Base-by-base conservation (phyloP, 805 yeast genomes). In the Yamadazyma takamatsuzukensis region DNA sequence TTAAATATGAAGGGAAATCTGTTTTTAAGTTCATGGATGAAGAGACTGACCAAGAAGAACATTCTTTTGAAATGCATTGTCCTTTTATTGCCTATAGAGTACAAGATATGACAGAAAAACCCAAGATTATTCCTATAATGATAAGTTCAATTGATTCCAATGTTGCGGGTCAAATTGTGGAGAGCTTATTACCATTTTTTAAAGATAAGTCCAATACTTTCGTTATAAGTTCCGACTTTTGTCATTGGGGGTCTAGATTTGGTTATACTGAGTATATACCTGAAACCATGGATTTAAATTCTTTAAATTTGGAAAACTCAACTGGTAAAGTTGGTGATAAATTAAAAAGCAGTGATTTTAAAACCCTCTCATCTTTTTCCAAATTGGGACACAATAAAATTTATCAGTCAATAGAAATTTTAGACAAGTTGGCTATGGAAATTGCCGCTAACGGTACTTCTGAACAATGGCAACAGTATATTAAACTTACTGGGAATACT, bases 51-150 rank as follows among this genome's bases (percentile, higher is more conserved):
- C 77, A 79, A 38, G 83, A 81, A 12, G 98, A 93, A 54, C 98
- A 93, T 54, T 81, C 93, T 32, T 76, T 93, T 48, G 98, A 93
- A 50, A 85, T 93, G 96, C 97, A 93, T 56, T 72, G 82, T 51
- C 96, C 97, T 0, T 80, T 75, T 39, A 60, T 85, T 6, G 69
- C 74, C 45, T 69, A 74, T 37, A 59, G 70, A 33, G 66, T 80
- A 7, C 45, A 49, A 3, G 45, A 57, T 37, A 13, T n/a, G 9
- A 13, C 9, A 14, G 41, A 66, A 44, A n/a, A 42, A 32, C 40
- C 80, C 66, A 10, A 55, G 21, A 73, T 90, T 6, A 69, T 93
- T 2, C 98, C 98, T 0, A 74, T 93, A 27, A 66, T 90, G 73
- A 71, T 93, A 4, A 80, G 95, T 15, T 77, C 76, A 10, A 62